Evolutionary conservation across 768 basidiomycete genomes (phyloP), one percentile per base, ranked within the genome.

Genomic region (Coprinellus aureogranulatus): DNA sequence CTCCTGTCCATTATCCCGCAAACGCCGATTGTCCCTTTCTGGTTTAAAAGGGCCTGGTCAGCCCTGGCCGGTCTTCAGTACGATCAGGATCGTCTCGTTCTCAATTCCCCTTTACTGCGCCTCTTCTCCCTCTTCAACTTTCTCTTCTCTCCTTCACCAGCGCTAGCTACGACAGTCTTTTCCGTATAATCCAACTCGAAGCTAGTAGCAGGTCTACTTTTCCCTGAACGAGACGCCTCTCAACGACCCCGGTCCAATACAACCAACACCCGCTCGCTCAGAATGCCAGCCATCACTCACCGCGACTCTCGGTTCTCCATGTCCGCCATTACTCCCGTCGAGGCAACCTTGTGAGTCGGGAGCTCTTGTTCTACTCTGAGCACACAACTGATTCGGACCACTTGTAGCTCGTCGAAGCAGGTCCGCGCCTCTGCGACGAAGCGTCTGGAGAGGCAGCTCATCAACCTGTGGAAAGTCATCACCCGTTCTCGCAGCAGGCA

Each of bases 1-100:
- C 27, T 5, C 22, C 3, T 20, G 18, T 37, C 8, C 50, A 52
- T 52, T 52, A 52, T 52, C 50, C 50, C 50, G 10, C 31, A 23
- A 30, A 34, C 4, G 16, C 50, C 50, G 50, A 39, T 52, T 52
- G 50, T 37, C 30, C 50, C 50, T 18, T 16, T 39, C 31, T 34
- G 16, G 6, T 9, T 37, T 52, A 30, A 52, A 30, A 52, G 11
- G 30, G 20, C 20, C 22, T n/a, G 47, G 18, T 52, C 31, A 16
- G 16, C 12, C 3, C 18, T n/a, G 2, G 2, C 34, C 3, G 34
- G 12, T 52, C 50, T 20, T 37, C 50, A 52, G 50, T 52, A 22
- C 50, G 50, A 52, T 52, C 50, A 39, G 50, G 50, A 52, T 52
- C 50, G 50, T 30, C 50, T 52, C n/a, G 50, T 52, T 52, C 50